Evolutionary conservation across 2,329 filamentous ascomycete species (phyloP), one percentile per base, ranked within the genome.

Genomic region (Paraconiothyrium sp.): DNA sequence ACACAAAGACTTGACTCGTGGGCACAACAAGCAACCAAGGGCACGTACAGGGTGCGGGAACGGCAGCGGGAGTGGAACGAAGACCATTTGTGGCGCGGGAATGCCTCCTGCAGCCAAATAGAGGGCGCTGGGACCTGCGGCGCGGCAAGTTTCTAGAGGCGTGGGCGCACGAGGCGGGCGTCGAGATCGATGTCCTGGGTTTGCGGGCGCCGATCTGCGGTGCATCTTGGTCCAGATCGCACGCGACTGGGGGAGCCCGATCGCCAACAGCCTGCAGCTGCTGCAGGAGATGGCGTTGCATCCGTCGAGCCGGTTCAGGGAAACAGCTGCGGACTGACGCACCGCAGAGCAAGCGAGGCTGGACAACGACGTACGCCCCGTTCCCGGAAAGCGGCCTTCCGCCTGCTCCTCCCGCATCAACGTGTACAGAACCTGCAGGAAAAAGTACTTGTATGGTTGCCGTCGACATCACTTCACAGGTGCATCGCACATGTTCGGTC

Each of bases 171-270:
- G 68, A 65, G 65, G 63, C 37, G 32, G 60, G 66, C 57, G 54
- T 63, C 65, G 64, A 62, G 60, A 65, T 66, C 65, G 67, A 71
- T 74, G 72, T 62, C 63, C 57, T 64, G 67, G 68, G 59, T 67
- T 61, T 65, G 51, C 63, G 66, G 47, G 57, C 59, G 64, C 63
- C 68, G 72, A 76, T 76, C 73, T 72, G 64, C 65, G 61, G 65
- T 66, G 63, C 63, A 66, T 65, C 51, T 67, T 67, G 64, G 66
- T 9, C 60, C 60, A 72, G 73, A 75, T 76, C 72, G 76, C 63
- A 67, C 66, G 67, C 66, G 63, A 64, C 61, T 5, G 62, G 54
- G 66, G 56, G 61, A 62, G 54, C 56, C 60, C 64, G 71, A 70
- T 69, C 67, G 69, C 39, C 37, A n/a, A n/a, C 39, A n/a, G 39